Evolutionary conservation across 139 green algal genomes (phyloP).

Genomic region (Chlamydomonas sphaeroides): DNA sequence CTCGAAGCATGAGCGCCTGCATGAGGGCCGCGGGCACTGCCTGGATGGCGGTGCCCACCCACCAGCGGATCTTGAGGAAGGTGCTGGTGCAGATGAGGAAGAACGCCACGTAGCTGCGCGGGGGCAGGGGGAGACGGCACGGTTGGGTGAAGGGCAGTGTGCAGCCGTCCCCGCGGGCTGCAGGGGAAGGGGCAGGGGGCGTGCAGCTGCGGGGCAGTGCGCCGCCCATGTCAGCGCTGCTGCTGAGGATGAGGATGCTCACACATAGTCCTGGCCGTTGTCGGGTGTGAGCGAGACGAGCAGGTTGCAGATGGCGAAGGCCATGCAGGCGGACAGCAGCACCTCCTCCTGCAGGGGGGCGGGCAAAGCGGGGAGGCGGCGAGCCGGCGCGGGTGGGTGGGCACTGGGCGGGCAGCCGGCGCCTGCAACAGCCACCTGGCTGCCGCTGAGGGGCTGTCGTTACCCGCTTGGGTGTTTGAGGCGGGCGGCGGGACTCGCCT

Average conservation of each 20-base stretch:
- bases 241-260: too few relatives aligned
- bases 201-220: too few relatives aligned
- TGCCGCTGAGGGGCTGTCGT: too few relatives aligned
- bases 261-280: constrained; percentile 69
- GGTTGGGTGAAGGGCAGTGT: too few relatives aligned
- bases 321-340: constrained; percentile 69
- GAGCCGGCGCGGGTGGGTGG: neutral
- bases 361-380: neutral
- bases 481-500: constrained; percentile 45
- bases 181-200: too few relatives aligned
- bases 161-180: too few relatives aligned
- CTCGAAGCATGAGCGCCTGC: constrained; percentile 17
- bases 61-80: constrained; percentile 82
- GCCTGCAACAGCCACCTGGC: neutral
- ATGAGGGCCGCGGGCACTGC: constrained; percentile 51
- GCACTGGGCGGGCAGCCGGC: neutral
- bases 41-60: constrained; percentile 62
- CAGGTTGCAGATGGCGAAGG: constrained; percentile 71
- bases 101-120: constrained; percentile 60
- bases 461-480: neutral
- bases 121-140: too few relatives aligned
- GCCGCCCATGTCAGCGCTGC: too few relatives aligned
- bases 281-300: constrained; percentile 60
- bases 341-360: constrained; percentile 73
- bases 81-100: constrained; percentile 86